Percentiles rank a stretch among this genome's conserved stretches.
These are phyloP conservation scores for Cystofilobasidium ferigula DNA, from an alignment of 768 basidiomycete species.

Conservation along the genomic window DNA sequence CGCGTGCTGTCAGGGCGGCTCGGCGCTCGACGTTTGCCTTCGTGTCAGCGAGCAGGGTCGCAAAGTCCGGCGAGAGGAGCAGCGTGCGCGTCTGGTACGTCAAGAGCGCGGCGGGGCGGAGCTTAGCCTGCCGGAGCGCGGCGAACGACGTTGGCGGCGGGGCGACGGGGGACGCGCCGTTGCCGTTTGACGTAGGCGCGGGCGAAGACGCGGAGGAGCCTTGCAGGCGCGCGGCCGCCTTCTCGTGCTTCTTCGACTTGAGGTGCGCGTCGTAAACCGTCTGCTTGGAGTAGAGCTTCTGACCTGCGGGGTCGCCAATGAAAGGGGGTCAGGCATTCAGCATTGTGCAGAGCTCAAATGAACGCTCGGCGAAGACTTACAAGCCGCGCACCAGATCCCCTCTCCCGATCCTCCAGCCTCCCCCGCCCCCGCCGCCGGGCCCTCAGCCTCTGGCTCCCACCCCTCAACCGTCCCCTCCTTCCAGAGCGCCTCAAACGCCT, in stretches of 20 bases:
- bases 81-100: slow-evolving; percentile 62
- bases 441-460: slow-evolving; percentile 52
- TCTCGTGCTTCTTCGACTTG: slow-evolving; percentile 89
- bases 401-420: slow-evolving; percentile 42
- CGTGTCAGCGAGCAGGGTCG: slow-evolving; percentile 66
- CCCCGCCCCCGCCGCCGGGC: slow-evolving; percentile 32
- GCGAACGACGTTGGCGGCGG: slow-evolving; percentile 1
- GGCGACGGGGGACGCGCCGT: slow-evolving; percentile 5
- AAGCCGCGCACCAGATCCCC: slow-evolving; percentile 88
- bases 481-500: slow-evolving; percentile 71
- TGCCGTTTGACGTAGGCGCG: not conserved
- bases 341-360: not conserved
- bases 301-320: slow-evolving; percentile 58
- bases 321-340: slow-evolving; percentile 8
- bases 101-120: slow-evolving; percentile 56
- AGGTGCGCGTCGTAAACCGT: slow-evolving; percentile 95
- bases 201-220: too few relatives aligned
- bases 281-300: slow-evolving; percentile 89
- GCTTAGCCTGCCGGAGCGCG: slow-evolving; percentile 40
- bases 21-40: slow-evolving; percentile 93
- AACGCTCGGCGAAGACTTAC: slow-evolving; percentile 45
- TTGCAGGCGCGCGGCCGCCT: slow-evolving; percentile 65
- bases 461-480: slow-evolving; percentile 59
- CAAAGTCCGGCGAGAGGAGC: slow-evolving; percentile 49
- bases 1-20: slow-evolving; percentile 91